Percentiles rank a stretch among this genome's conserved stretches.
phyloP scores from a whole-genome alignment of 1,139 yeast species.

The Pichia sp. region DNA sequence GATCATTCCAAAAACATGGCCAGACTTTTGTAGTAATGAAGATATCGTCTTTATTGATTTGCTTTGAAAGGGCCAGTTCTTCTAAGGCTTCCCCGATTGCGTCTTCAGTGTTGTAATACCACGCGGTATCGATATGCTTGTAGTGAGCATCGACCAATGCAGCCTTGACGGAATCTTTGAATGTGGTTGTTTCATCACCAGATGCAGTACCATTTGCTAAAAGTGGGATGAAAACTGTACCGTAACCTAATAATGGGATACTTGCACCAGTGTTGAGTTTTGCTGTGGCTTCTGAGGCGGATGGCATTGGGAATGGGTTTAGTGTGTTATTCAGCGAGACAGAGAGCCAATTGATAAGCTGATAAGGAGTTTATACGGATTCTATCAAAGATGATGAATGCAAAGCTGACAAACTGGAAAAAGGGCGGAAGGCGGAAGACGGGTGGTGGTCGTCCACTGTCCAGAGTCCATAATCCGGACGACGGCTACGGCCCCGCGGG shows the following conservation, averaged over 20 bases:
- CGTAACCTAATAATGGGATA: no score
- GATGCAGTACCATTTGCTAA: constrained; percentile 80
- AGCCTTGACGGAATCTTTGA: constrained; percentile 56
- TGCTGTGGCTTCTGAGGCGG: constrained; percentile 7
- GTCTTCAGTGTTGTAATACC: constrained; percentile 62
- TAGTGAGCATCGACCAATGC: constrained; percentile 68
- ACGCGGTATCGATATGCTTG: constrained; percentile 79
- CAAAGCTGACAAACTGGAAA: no score
- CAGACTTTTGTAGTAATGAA: constrained; percentile 83
- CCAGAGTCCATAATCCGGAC: no score
- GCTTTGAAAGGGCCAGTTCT: constrained; percentile 57
- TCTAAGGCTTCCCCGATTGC: constrained; percentile 65
- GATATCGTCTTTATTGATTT: constrained; percentile 51
- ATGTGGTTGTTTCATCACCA: constrained; percentile 50
- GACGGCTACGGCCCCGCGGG: no score
- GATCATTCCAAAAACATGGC: constrained; percentile 34
- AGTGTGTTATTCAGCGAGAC: not conserved
- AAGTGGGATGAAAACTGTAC: no score
- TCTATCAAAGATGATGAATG: no score
- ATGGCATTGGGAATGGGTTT: not conserved
- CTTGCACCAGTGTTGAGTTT: constrained; percentile 52
- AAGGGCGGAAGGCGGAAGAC: no score
- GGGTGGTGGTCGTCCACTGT: no score
- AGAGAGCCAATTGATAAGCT: not conserved
- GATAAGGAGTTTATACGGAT: no score